These are phyloP conservation scores for Discostella pseudostelligera DNA, from an alignment of 108 stramenopile species.

Conservation along the genomic window DNA sequence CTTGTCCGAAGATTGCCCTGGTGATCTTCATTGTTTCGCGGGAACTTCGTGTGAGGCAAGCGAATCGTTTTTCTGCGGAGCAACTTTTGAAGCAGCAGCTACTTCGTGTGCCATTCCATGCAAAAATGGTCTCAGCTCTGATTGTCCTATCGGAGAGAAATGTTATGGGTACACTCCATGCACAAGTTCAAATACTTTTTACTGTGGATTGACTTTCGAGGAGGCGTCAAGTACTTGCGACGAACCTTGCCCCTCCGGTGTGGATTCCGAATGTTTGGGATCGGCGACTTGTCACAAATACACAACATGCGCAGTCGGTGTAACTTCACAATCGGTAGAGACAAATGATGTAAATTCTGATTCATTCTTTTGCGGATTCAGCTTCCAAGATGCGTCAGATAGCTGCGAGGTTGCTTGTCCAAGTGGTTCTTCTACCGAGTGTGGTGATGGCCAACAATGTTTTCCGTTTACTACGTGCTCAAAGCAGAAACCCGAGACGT, in stretches of 20 bases:
- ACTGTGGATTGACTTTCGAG: slow-evolving; percentile 42
- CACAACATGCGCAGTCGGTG: slow-evolving; percentile 38
- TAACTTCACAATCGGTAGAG: slow-evolving; percentile 1
- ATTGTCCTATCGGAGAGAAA: slow-evolving; percentile 68
- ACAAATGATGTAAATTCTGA: slow-evolving; percentile 1
- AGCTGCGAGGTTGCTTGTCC: slow-evolving; percentile 10
- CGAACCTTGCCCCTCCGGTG: slow-evolving; percentile 31
- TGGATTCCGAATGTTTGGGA: slow-evolving; percentile 30
- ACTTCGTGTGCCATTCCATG: slow-evolving; percentile 62
- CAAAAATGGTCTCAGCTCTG: slow-evolving; percentile 52
- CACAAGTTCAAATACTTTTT: slow-evolving; percentile 30
- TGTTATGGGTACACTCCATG: slow-evolving; percentile 86
- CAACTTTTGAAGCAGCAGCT: slow-evolving; percentile 78
- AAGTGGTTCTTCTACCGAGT: slow-evolving; percentile 11
- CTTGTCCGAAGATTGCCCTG: slow-evolving; percentile 31
- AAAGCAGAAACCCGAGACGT: neutral
- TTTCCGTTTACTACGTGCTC: slow-evolving; percentile 12
- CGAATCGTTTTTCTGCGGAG: slow-evolving; percentile 67
- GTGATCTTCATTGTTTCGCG: slow-evolving; percentile 33
- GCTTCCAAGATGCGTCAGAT: slow-evolving; percentile 21
- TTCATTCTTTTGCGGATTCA: slow-evolving; percentile 24
- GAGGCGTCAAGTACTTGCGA: slow-evolving; percentile 34
- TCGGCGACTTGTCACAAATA: slow-evolving; percentile 37
- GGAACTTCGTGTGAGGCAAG: slow-evolving; percentile 34
- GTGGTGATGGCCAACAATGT: slow-evolving; percentile 11